A percentile compares a stretch with the other conserved stretches of the same genome.
These are phyloP conservation scores for Biancaea sappan DNA, from an alignment of 306 rosid genomes.

Conservation along the genomic window DNA sequence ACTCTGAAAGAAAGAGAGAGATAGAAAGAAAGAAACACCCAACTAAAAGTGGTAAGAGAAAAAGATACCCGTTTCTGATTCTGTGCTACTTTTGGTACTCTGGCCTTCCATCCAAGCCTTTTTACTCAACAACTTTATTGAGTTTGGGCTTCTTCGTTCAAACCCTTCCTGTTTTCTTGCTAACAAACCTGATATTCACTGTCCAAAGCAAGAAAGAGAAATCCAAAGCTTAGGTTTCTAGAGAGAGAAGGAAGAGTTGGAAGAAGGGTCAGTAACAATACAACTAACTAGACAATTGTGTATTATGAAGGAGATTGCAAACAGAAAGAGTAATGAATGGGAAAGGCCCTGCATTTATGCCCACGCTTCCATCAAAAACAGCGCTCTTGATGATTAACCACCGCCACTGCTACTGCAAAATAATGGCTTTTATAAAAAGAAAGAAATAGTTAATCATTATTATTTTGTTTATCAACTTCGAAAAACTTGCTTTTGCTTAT, in stretches of 20 bases:
- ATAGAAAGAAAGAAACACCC: constrained; percentile 37
- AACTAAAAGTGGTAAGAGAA: constrained; percentile 64
- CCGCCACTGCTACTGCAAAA: constrained; percentile 73
- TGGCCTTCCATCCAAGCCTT: constrained; percentile 63
- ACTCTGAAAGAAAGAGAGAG: constrained; percentile 45
- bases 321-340: constrained; percentile 27
- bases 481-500: neutral
- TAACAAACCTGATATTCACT: constrained; percentile 49
- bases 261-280: neutral
- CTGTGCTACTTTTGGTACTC: constrained; percentile 71
- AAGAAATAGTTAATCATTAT: constrained; percentile 27
- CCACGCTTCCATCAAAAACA: constrained; percentile 87
- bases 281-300: constrained; percentile 20
- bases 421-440: constrained; percentile 36
- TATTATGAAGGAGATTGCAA: constrained; percentile 21
- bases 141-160: constrained; percentile 44
- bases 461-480: constrained; percentile 7
- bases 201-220: constrained; percentile 34
- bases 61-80: constrained; percentile 89
- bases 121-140: constrained; percentile 45
- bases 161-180: constrained; percentile 47
- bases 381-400: constrained; percentile 96
- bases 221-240: constrained; percentile 17
- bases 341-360: constrained; percentile 59
- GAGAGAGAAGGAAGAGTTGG: constrained; percentile 21